These are phyloP conservation scores for Blastobotrys aristatus DNA, from an alignment of 1,139 yeast genomes.

Conservation along the genomic window DNA sequence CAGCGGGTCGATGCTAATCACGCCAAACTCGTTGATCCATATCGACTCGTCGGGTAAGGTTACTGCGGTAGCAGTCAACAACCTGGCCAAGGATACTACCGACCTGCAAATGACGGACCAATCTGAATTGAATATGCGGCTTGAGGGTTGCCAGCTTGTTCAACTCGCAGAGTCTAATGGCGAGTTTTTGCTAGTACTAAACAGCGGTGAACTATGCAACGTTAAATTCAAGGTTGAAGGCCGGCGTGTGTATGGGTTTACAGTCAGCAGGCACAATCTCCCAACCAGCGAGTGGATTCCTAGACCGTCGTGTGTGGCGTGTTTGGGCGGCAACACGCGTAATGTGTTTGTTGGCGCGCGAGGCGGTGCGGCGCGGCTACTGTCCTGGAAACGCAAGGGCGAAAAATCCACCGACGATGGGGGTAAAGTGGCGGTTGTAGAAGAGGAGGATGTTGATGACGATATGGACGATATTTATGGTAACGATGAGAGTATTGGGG, in stretches of 20 bases:
- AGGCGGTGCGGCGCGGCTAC: conserved; percentile 41
- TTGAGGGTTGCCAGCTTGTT: conserved; percentile 53
- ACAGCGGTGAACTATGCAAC: conserved; percentile 47
- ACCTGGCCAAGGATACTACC: conserved; percentile 47
- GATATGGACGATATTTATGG: conserved; percentile 37
- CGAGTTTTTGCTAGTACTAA: conserved; percentile 49
- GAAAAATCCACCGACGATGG: conserved; percentile 14
- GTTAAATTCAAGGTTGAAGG: conserved; percentile 51
- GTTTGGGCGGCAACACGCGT: conserved; percentile 17
- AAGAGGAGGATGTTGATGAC: conserved; percentile 28
- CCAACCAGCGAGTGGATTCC: conserved; percentile 13
- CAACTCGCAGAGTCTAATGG: conserved; percentile 41
- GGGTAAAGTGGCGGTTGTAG: conserved; percentile 6
- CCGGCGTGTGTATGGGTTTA: conserved; percentile 36
- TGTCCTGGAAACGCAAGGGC: conserved; percentile 34
- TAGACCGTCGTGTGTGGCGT: conserved; percentile 24
- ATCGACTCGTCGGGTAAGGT: conserved; percentile 77
- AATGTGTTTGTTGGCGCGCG: conserved; percentile 42
- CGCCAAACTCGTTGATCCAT: conserved; percentile 73
- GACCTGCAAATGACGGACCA: conserved; percentile 50
- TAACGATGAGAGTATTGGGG: conserved; percentile 30
- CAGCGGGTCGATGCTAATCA: conserved; percentile 67
- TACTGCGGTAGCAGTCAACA: conserved; percentile 63
- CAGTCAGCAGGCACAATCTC: conserved; percentile 24
- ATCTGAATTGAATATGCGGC: conserved; percentile 45